A percentile compares a stretch with the other conserved stretches of the same genome.
Conservation (phyloP, 352 stramenopile species). For the Phytophthora sansomeana region DNA sequence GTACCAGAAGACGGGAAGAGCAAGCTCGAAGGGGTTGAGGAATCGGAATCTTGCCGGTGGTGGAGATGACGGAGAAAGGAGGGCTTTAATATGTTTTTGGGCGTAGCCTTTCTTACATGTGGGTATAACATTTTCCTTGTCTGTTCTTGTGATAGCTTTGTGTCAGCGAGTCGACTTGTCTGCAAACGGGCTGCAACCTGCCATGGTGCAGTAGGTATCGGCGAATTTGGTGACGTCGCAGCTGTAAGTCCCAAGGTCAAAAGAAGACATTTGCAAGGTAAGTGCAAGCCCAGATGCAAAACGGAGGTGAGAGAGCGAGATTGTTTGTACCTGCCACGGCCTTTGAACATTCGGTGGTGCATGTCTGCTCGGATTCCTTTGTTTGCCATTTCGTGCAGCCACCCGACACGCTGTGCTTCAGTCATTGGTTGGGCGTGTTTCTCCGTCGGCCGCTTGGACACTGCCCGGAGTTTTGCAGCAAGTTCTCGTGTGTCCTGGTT, state of each 20-base stretch:
- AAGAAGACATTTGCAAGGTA: slow-evolving; percentile 10
- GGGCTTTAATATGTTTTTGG: slow-evolving; percentile 46
- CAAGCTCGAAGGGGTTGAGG: slow-evolving; percentile 22
- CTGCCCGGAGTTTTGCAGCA: slow-evolving; percentile 69
- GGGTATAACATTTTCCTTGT: slow-evolving; percentile 21
- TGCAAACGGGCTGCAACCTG: slow-evolving; percentile 84
- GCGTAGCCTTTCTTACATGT: slow-evolving; percentile 34
- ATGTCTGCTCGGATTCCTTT: slow-evolving; percentile 78
- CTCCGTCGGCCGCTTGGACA: slow-evolving; percentile 73
- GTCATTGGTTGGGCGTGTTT: slow-evolving; percentile 73
- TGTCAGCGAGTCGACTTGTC: slow-evolving; percentile 83
- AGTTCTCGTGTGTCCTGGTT: slow-evolving; percentile 65
- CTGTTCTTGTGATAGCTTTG: slow-evolving; percentile 6
- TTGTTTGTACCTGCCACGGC: slow-evolving; percentile 64
- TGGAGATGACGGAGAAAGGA: slow-evolving; percentile 38
- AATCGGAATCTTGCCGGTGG: slow-evolving; percentile 25
- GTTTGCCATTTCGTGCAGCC: slow-evolving; percentile 76
- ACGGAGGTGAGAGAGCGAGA: slow-evolving; percentile 5
- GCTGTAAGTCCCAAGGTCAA: slow-evolving; percentile 39
- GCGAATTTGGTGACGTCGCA: slow-evolving; percentile 88
- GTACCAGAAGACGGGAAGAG: slow-evolving; percentile 20
- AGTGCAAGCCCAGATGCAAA: slow-evolving; percentile 6
- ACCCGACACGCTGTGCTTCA: slow-evolving; percentile 81
- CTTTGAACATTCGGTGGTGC: slow-evolving; percentile 86
- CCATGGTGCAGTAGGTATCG: slow-evolving; percentile 87